Conservation (phyloP, 768 basidiomycete genomes). For the Lentinula edodes region DNA sequence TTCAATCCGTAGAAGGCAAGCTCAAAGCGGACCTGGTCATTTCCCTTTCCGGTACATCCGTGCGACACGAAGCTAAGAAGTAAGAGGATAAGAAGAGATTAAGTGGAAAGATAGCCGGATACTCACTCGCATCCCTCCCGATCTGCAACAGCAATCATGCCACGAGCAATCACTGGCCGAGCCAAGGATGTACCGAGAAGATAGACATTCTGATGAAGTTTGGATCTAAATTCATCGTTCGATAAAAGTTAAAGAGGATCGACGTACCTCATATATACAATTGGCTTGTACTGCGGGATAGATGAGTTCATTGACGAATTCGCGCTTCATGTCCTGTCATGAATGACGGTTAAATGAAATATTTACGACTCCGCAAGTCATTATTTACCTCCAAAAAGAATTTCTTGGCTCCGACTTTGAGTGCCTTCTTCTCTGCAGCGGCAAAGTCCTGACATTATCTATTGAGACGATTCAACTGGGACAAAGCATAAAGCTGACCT, state of each 20-base stretch:
- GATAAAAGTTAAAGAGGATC: neutral
- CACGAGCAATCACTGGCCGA: conserved; percentile 96
- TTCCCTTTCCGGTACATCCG: conserved; percentile 99
- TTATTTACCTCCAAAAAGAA: conserved; percentile 78
- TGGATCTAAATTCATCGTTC: neutral
- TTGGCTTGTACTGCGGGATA: conserved; percentile 99
- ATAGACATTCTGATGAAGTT: conserved; percentile 70
- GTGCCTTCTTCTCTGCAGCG: conserved; percentile 85
- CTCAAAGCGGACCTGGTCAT: conserved; percentile 99
- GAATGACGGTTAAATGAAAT: neutral
- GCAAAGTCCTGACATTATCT: conserved; percentile 68
- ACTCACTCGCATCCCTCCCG: conserved; percentile 93
- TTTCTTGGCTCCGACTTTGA: conserved; percentile 90
- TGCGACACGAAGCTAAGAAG: conserved; percentile 81
- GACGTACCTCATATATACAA: conserved; percentile 89
- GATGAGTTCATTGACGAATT: conserved; percentile 94
- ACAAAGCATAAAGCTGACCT: conserved; percentile 36
- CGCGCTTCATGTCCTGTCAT: conserved; percentile 83
- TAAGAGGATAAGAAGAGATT: neutral
- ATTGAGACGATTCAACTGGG: neutral
- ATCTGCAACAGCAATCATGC: conserved; percentile 93
- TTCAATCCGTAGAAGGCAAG: conserved; percentile 98
- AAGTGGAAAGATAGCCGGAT: neutral
- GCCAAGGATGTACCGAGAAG: conserved; percentile 97
- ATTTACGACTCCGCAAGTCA: too few species aligned